Conservation (phyloP, 2,329 filamentous ascomycete genomes). For the Chrysoporthe deuterocubensis region DNA sequence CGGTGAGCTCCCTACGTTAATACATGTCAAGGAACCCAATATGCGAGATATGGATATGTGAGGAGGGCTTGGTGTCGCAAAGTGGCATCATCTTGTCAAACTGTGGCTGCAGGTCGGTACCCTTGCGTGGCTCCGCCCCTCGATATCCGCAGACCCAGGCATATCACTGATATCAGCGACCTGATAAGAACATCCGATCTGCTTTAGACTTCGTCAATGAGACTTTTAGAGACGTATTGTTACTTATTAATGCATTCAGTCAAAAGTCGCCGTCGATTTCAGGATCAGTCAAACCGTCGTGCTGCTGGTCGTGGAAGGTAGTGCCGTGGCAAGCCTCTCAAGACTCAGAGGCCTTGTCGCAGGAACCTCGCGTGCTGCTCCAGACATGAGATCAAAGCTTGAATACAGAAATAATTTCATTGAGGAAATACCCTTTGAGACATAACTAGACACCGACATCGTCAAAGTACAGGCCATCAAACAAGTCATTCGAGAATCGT, state of each 20-base stretch:
- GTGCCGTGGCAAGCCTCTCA: no score
- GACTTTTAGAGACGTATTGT: no score
- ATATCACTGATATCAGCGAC: background rate
- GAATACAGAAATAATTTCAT: no score
- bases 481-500: constrained; percentile 47
- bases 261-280: background rate
- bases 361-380: no score
- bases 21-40: background rate
- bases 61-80: background rate
- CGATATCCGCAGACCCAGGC: background rate
- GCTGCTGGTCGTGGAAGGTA: no score
- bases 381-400: no score
- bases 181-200: background rate
- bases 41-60: background rate
- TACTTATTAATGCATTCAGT: no score
- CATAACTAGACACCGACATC: background rate
- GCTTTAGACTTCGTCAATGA: background rate
- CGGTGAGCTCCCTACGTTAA: background rate
- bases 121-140: background rate
- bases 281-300: background rate
- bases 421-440: background rate
- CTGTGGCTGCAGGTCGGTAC: background rate
- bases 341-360: background rate
- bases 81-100: background rate
- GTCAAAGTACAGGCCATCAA: constrained; percentile 37